These are phyloP conservation scores for Myxozyma mucilagina DNA, from an alignment of 805 yeast species.

Conservation along the genomic window DNA sequence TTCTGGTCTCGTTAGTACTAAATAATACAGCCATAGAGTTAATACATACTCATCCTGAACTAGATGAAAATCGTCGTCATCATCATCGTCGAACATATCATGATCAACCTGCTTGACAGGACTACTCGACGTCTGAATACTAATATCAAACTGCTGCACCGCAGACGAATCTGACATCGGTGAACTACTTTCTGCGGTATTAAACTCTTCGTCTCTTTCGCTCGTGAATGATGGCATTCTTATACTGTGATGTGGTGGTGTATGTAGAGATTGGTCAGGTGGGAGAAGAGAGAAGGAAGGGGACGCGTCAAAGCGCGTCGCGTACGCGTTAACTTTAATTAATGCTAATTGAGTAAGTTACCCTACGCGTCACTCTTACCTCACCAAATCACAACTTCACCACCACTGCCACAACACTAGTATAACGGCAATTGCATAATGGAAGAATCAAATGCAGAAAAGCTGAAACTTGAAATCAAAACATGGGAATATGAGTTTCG, in stretches of 20 bases:
- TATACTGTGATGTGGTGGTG: background rate
- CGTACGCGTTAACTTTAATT: background rate
- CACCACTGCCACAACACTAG: background rate
- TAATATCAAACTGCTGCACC: constrained; percentile 7
- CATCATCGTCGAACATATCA: background rate
- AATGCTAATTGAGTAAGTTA: background rate
- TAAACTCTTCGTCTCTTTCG: background rate
- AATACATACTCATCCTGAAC: background rate
- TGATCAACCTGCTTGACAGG: background rate
- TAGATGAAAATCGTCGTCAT: constrained; percentile 1
- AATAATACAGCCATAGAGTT: background rate
- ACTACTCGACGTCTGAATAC: constrained; percentile 7
- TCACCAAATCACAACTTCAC: background rate
- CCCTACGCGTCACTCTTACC: background rate
- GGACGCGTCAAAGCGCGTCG: constrained; percentile 3
- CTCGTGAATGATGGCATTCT: background rate
- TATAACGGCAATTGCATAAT: background rate
- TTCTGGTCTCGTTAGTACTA: no score
- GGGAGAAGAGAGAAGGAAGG: background rate
- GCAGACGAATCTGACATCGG: constrained; percentile 20
- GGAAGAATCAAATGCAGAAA: constrained; percentile 1
- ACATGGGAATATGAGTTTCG: constrained; percentile 56
- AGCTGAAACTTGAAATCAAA: constrained; percentile 50
- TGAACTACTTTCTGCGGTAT: constrained; percentile 14
- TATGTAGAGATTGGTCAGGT: background rate